phyloP scores from a whole-genome alignment of 352 stramenopile species.

The Phytophthora pinifolia region DNA sequence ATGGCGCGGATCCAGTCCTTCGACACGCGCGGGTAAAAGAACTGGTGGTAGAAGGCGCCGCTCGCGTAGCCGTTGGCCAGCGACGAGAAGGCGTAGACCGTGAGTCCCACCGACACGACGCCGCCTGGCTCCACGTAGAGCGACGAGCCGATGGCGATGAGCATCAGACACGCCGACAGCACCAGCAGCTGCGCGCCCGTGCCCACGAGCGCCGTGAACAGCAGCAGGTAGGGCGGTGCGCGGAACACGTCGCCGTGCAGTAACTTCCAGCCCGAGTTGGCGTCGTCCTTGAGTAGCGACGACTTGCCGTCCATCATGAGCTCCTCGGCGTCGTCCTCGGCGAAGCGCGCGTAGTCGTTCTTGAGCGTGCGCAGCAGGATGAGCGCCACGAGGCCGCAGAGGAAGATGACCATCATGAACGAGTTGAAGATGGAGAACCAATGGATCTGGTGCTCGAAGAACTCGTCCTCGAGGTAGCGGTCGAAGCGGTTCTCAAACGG shows the following conservation, averaged over 20 bases:
- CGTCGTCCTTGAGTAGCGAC: slow-evolving; percentile 77
- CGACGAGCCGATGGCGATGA: slow-evolving; percentile 95
- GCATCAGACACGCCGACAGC: slow-evolving; percentile 92
- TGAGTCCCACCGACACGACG: slow-evolving; percentile 94
- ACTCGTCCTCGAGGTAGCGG: slow-evolving; percentile 98
- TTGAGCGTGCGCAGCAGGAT: slow-evolving; percentile 94
- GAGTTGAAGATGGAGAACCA: slow-evolving; percentile 98
- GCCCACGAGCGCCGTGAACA: slow-evolving; percentile 96
- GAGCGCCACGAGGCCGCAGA: slow-evolving; percentile 92
- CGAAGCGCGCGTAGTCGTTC: slow-evolving; percentile 94
- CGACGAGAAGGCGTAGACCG: slow-evolving; percentile 94
- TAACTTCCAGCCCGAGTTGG: slow-evolving; percentile 95
- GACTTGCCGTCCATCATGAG: slow-evolving; percentile 85
- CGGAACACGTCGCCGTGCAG: slow-evolving; percentile 96
- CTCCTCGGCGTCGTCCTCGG: slow-evolving; percentile 84
- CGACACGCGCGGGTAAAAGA: slow-evolving; percentile 91
- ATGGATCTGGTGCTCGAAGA: slow-evolving; percentile 99
- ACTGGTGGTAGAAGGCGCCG: slow-evolving; percentile 89
- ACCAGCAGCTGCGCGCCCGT: slow-evolving; percentile 96
- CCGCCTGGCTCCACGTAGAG: slow-evolving; percentile 97
- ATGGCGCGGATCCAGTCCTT: slow-evolving; percentile 92
- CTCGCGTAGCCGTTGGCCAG: slow-evolving; percentile 89
- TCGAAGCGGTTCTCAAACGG: slow-evolving; percentile 96
- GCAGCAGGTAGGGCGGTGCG: slow-evolving; percentile 88
- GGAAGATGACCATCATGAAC: slow-evolving; percentile 98